phyloP scores from a whole-genome alignment of 1,284 basidiomycete species.

The Heterobasidion irregulare region DNA sequence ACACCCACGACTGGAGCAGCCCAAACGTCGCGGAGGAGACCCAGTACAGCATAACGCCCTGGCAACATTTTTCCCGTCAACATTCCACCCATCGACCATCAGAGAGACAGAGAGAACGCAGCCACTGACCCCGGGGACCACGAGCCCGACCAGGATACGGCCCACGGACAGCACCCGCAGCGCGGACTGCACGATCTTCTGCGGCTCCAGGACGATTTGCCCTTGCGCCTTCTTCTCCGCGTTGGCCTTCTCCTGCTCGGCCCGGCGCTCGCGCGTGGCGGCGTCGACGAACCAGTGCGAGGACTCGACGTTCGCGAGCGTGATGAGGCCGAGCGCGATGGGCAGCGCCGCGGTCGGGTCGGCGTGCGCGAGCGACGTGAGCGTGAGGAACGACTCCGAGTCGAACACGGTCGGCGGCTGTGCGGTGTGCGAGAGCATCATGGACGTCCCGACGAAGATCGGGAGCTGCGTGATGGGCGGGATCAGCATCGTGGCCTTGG shows the following conservation, averaged over 20 bases:
- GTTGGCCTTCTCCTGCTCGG: conserved; percentile 33
- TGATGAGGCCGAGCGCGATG: conserved; percentile 63
- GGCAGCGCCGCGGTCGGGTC: conserved; percentile 68
- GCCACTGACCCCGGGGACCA: conserved; percentile 68
- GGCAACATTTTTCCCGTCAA: conserved; percentile 3
- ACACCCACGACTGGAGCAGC: conserved; percentile 68
- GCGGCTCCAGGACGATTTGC: conserved; percentile 36
- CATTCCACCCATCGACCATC: not conserved
- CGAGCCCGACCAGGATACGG: conserved; percentile 69
- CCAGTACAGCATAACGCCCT: conserved; percentile 83
- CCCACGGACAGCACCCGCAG: conserved; percentile 58
- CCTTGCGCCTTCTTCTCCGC: conserved; percentile 28
- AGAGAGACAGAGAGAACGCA: not conserved
- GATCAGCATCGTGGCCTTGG: conserved; percentile 49
- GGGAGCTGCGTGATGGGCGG: conserved; percentile 67
- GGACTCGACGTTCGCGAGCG: conserved; percentile 73
- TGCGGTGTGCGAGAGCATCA: conserved; percentile 50
- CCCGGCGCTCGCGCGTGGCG: conserved; percentile 42
- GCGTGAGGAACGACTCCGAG: conserved; percentile 65
- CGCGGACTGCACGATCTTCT: conserved; percentile 50
- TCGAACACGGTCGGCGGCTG: conserved; percentile 57
- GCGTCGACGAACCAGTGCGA: conserved; percentile 60
- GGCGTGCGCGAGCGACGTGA: conserved; percentile 60
- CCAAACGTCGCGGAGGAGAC: conserved; percentile 76
- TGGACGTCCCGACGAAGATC: conserved; percentile 59